Percentiles rank a stretch among this genome's conserved stretches.
Conservation (phyloP, 2,329 filamentous ascomycete species). For the Sclerotinia spermophila region DNA sequence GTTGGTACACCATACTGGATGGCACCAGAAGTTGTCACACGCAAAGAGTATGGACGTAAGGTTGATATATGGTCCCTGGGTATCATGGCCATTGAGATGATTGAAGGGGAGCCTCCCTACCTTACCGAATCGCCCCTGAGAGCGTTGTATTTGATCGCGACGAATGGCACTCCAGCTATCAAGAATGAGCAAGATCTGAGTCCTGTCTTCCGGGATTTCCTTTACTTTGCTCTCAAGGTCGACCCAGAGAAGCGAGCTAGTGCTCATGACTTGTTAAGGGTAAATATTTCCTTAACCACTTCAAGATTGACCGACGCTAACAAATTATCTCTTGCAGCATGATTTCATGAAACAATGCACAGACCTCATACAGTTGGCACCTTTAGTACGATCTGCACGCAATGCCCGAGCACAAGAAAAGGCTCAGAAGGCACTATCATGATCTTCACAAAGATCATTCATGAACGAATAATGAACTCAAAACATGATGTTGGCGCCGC, state of each 20-base stretch:
- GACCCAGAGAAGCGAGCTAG: conserved; percentile 96
- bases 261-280: conserved; percentile 87
- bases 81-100: conserved; percentile 99
- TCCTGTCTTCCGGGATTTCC: conserved; percentile 81
- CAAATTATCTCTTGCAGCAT: conserved; percentile 51
- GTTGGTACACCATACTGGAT: conserved; percentile 99
- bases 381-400: conserved; percentile 80
- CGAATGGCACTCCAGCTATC: conserved; percentile 90
- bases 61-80: conserved; percentile 98
- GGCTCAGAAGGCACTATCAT: conserved; percentile 55
- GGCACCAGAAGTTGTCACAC: conserved; percentile 95
- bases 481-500: conserved; percentile 14
- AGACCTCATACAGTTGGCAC: conserved; percentile 72
- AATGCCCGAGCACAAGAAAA: conserved; percentile 84
- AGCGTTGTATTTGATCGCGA: conserved; percentile 93
- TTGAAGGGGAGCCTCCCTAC: conserved; percentile 96
- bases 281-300: conserved; percentile 49
- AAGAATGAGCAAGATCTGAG: conserved; percentile 87
- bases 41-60: conserved; percentile 97
- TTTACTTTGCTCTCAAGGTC: conserved; percentile 90
- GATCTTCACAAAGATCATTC: conserved; percentile 5
- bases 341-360: conserved; percentile 77
- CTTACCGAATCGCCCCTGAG: conserved; percentile 90
- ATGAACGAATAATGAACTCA: conserved; percentile 18
- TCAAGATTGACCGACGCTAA: background rate